Evolutionary conservation across 129 eudicot species (phyloP), one percentile per base, ranked within the genome.

Genomic region (Tanacetum coccineum): DNA sequence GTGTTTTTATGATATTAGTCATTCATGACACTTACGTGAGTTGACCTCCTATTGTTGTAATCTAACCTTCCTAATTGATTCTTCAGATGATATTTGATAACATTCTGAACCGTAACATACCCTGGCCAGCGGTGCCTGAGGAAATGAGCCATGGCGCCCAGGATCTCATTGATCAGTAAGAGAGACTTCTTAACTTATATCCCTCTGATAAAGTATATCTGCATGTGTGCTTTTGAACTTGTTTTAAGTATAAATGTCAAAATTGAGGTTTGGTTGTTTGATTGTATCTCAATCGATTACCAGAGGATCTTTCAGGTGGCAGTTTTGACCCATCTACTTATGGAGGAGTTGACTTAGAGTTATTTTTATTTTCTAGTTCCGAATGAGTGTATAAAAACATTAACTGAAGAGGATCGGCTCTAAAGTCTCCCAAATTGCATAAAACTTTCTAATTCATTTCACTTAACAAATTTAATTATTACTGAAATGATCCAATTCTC

Each of bases 51-150:
- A 10, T 12, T 6, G 62, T 26, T 19, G 44, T 56, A 22, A 62
- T 62, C 47, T 17, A 46, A 54, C 47, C 69, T n/a, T 63, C 18
- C 42, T 56, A 42, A 68, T 42, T 14, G 25, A 19, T 21, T 49
- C 58, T 64, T 36, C 67, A 92, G 98, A 88, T 80, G 81, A 92
- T 92, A 73, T 92, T 92, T 79, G 96, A 88, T 60, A 92, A 92
- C 76, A 92, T 92, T 77, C 86, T 92, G 64, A 92, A 92, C 70
- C 89, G 96, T 20, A 88, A 92, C 71, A 88, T 92, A 76, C 98
- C 98, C 63, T 92, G 98, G 98, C 98, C 98, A 46, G 77, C 26
- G 14, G 95, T 86, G 11, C 96, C 98, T 40, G 96, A 92, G 40
- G 98, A 92, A 75, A 88, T 92, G 96, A 92, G 96, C 82, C 67